Percentiles rank a stretch among this genome's conserved stretches.
These are phyloP conservation scores for Russula ochroleuca DNA, from an alignment of 768 basidiomycete genomes.

Conservation along the genomic window DNA sequence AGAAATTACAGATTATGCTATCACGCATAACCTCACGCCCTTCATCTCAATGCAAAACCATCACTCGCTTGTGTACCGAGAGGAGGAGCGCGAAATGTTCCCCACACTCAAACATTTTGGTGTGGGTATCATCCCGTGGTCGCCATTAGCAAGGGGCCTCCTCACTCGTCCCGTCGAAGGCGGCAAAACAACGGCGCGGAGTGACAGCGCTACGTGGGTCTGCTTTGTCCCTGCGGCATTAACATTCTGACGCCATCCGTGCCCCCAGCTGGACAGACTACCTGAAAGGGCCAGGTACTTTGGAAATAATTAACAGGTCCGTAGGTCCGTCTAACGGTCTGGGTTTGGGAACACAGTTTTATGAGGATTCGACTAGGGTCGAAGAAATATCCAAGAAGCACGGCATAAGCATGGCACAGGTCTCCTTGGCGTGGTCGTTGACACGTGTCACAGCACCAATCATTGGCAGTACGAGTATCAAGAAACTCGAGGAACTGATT, in stretches of 20 bases:
- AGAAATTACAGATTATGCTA: slow-evolving; percentile 25
- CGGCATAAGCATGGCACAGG: slow-evolving; percentile 41
- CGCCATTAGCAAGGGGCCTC: slow-evolving; percentile 24
- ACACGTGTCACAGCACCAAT: slow-evolving; percentile 17
- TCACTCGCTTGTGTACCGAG: slow-evolving; percentile 39
- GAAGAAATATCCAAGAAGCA: slow-evolving; percentile 40
- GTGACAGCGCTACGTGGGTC: slow-evolving; percentile 1
- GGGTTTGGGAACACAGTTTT: neutral
- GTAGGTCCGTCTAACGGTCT: neutral
- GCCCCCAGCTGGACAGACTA: neutral
- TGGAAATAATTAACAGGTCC: slow-evolving; percentile 24
- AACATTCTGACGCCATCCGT: neutral
- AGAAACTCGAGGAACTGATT: slow-evolving; percentile 25
- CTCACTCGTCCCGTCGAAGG: slow-evolving; percentile 22
- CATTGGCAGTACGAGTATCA: slow-evolving; percentile 20
- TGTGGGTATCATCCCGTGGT: slow-evolving; percentile 26
- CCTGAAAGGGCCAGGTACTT: slow-evolving; percentile 11
- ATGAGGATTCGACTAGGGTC: slow-evolving; percentile 31
- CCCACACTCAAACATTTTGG: slow-evolving; percentile 31
- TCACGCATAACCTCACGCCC: slow-evolving; percentile 20
- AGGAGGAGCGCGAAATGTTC: slow-evolving; percentile 40
- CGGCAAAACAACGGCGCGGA: neutral
- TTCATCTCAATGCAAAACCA: slow-evolving; percentile 27
- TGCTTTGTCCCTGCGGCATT: no score
- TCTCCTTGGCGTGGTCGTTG: slow-evolving; percentile 38